Percentiles rank a stretch among this genome's conserved stretches.
phyloP scores from a whole-genome alignment of 2,329 filamentous ascomycete genomes.

The Neofusicoccum sp. region DNA sequence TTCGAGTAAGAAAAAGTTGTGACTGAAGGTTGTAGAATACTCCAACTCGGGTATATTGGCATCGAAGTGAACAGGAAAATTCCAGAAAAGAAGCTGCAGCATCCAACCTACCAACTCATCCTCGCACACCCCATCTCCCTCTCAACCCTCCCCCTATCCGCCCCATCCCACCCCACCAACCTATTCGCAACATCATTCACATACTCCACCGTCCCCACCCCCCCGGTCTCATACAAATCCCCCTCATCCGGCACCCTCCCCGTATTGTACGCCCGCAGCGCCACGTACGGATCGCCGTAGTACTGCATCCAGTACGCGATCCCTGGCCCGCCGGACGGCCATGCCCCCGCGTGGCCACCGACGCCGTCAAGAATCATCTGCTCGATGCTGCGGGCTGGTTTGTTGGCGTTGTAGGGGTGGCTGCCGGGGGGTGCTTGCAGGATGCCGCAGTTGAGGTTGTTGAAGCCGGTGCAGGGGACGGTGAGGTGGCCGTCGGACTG shows the following conservation, averaged over 20 bases:
- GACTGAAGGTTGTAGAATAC: too few species aligned
- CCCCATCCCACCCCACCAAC: constrained; percentile 25
- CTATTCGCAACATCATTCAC: constrained; percentile 26
- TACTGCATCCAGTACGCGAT: constrained; percentile 13
- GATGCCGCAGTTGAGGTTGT: constrained; percentile 22
- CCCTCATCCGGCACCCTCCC: neutral
- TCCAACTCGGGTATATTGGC: too few species aligned
- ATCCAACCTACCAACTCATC: too few species aligned
- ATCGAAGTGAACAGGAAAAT: too few species aligned
- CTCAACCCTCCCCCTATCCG: neutral
- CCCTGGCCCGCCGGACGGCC: constrained; percentile 18
- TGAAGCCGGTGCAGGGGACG: constrained; percentile 19
- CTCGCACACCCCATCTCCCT: too few species aligned
- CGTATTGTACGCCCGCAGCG: constrained; percentile 21
- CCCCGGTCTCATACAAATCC: constrained; percentile 13
- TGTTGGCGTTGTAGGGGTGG: constrained; percentile 11
- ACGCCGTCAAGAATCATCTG: constrained; percentile 25
- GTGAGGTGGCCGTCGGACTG: constrained; percentile 19
- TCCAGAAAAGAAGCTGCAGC: too few species aligned
- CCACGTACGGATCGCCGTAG: constrained; percentile 18
- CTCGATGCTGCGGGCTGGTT: constrained; percentile 19
- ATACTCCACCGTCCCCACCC: constrained; percentile 18
- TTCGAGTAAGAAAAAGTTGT: too few species aligned
- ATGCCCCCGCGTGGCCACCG: constrained; percentile 6
- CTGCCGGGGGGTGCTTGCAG: constrained; percentile 21